Percentiles rank a stretch among this genome's conserved stretches.
Evolutionary conservation across 2,329 filamentous ascomycete species (phyloP).

Genomic region (Exophiala aquamarina): DNA sequence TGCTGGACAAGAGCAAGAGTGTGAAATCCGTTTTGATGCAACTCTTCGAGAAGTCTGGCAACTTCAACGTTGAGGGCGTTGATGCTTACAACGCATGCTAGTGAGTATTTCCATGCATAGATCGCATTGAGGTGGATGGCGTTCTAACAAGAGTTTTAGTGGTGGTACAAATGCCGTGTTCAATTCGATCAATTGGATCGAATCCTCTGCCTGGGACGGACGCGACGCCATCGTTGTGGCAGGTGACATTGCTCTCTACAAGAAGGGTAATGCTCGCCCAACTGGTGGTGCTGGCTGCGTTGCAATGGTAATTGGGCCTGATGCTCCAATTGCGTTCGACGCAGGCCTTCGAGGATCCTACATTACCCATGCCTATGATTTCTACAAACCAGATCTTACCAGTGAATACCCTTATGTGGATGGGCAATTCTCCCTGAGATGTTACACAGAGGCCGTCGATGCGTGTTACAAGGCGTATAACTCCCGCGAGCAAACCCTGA

Average conservation of each 20-base stretch:
- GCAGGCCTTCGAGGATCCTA: slow-evolving; percentile 76
- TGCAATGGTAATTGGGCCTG: slow-evolving; percentile 74
- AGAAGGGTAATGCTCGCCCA: slow-evolving; percentile 77
- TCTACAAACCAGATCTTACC: slow-evolving; percentile 86
- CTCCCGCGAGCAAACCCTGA: slow-evolving; percentile 66
- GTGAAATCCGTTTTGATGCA: slow-evolving; percentile 89
- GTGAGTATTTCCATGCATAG: slow-evolving; percentile 10
- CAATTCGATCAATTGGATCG: slow-evolving; percentile 82
- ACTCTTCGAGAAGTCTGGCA: slow-evolving; percentile 69
- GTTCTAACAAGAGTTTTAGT: slow-evolving; percentile 23
- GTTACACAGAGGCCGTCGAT: slow-evolving; percentile 79
- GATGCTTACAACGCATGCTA: slow-evolving; percentile 86
- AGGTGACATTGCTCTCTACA: slow-evolving; percentile 82
- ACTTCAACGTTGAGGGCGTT: slow-evolving; percentile 80
- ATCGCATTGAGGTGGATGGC: not conserved
- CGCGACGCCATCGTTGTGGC: slow-evolving; percentile 77
- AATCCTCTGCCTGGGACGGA: slow-evolving; percentile 84
- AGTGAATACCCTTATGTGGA: slow-evolving; percentile 86
- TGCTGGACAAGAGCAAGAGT: slow-evolving; percentile 87
- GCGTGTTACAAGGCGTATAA: slow-evolving; percentile 78
- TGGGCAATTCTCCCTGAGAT: slow-evolving; percentile 77
- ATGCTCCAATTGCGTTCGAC: slow-evolving; percentile 75
- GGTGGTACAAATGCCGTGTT: slow-evolving; percentile 82
- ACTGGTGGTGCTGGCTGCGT: slow-evolving; percentile 79
- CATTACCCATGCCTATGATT: slow-evolving; percentile 83